These are phyloP conservation scores for Amanita pallidorosea DNA, from an alignment of 768 basidiomycete species.

Conservation along the genomic window DNA sequence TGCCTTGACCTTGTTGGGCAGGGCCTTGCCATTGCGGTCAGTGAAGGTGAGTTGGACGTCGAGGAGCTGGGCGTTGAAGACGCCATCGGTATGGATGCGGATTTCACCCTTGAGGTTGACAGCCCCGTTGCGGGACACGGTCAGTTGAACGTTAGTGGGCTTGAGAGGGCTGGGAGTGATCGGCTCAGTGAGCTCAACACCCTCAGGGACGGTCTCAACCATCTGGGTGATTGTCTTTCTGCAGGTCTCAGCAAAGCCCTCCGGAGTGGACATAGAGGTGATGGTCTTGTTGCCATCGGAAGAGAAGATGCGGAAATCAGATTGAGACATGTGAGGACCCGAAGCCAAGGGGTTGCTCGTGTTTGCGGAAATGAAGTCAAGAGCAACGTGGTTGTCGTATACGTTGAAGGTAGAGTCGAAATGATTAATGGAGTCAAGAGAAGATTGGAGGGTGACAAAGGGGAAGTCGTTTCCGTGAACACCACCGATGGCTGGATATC, in stretches of 20 bases:
- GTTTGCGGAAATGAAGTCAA: conserved; percentile 1
- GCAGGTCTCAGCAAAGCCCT: background rate
- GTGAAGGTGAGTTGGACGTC: background rate
- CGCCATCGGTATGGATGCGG: background rate
- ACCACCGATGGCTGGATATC: conserved; percentile 15
- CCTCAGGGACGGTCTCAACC: background rate
- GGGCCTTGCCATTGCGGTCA: background rate
- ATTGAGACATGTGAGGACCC: background rate
- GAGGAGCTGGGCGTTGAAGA: background rate
- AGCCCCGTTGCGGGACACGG: background rate
- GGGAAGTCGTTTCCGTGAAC: conserved; percentile 20
- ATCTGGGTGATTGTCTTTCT: background rate
- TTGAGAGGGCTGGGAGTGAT: conserved; percentile 1
- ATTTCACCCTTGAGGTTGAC: background rate
- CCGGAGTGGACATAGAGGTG: background rate
- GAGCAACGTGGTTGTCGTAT: background rate
- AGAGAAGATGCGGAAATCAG: conserved; percentile 1
- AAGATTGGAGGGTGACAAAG: background rate
- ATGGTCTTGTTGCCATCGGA: background rate
- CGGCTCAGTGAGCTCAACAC: background rate
- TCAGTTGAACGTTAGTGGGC: background rate
- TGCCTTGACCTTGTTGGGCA: background rate
- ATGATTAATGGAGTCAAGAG: background rate
- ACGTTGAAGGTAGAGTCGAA: conserved; percentile 3
- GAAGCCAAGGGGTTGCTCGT: conserved; percentile 1